Evolutionary conservation across 768 basidiomycete species (phyloP).

Genomic region (Collybia sordida): DNA sequence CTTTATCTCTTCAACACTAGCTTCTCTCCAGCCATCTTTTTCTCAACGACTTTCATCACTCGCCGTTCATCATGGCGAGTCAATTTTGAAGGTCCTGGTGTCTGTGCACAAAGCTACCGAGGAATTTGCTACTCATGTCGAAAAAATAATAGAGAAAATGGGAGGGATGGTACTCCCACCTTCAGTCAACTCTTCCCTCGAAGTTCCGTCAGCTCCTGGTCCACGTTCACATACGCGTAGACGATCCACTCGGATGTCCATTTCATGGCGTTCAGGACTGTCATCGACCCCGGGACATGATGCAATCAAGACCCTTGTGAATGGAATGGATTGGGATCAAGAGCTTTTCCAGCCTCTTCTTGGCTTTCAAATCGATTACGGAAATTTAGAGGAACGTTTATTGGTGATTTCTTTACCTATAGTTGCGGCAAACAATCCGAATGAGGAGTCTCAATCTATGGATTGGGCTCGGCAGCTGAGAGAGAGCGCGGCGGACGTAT

Average conservation of each 20-base stretch:
- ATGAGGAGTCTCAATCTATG: conserved; percentile 33
- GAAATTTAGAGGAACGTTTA: conserved; percentile 68
- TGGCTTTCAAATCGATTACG: conserved; percentile 86
- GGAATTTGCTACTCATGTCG: conserved; percentile 73
- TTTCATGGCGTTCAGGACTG: conserved; percentile 51
- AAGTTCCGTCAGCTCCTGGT: conserved; percentile 9
- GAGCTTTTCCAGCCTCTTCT: conserved; percentile 93
- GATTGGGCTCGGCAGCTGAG: conserved; percentile 67
- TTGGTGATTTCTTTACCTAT: conserved; percentile 59
- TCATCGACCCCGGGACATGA: conserved; percentile 19
- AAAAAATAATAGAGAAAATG: conserved; percentile 78
- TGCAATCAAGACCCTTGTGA: conserved; percentile 24
- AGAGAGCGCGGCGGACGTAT: conserved; percentile 75
- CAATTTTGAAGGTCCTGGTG: conserved; percentile 71
- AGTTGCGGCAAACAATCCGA: conserved; percentile 41
- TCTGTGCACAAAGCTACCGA: conserved; percentile 71
- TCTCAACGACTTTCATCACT: conserved; percentile 75
- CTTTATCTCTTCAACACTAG: conserved; percentile 81
- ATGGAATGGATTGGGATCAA: conserved; percentile 79
- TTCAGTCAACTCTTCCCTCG: conserved; percentile 16
- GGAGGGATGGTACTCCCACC: conserved; percentile 29
- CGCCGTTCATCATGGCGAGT: conserved; percentile 61
- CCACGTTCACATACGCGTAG: conserved; percentile 38
- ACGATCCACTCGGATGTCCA: conserved; percentile 63
- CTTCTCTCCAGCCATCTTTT: conserved; percentile 78